These are phyloP conservation scores for Leccinum olivaceopallidum DNA, from an alignment of 768 basidiomycete species.

Conservation along the genomic window DNA sequence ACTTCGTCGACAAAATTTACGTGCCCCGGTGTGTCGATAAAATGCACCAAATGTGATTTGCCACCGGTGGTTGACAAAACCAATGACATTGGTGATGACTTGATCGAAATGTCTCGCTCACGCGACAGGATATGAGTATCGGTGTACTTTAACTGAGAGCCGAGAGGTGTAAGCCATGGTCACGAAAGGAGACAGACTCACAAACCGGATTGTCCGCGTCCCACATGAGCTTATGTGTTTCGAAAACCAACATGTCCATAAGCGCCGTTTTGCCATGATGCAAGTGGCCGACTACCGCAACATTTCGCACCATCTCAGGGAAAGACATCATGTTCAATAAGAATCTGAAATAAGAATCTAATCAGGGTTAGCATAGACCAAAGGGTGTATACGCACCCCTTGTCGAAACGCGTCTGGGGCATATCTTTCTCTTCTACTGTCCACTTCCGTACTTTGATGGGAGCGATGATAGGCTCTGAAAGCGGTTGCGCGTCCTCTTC, in stretches of 20 bases:
- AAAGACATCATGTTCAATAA: conserved; percentile 88
- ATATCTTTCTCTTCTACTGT: conserved; percentile 92
- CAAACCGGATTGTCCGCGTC: conserved; percentile 86
- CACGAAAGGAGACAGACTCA: conserved; percentile 20
- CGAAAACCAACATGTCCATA: conserved; percentile 95
- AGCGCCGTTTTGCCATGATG: conserved; percentile 98
- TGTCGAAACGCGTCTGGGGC: conserved; percentile 97
- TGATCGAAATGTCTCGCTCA: conserved; percentile 89
- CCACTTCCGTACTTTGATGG: conserved; percentile 94
- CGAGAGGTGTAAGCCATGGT: conserved; percentile 23
- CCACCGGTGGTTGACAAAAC: conserved; percentile 81
- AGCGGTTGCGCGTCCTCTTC: conserved; percentile 98
- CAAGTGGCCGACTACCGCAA: conserved; percentile 93
- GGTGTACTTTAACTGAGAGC: conserved; percentile 82
- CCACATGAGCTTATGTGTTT: conserved; percentile 95
- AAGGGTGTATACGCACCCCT: conserved; percentile 59
- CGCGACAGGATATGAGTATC: conserved; percentile 92
- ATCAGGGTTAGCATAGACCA: conserved; percentile 6
- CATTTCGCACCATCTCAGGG: conserved; percentile 94
- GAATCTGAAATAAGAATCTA: conserved; percentile 56
- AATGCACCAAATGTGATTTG: conserved; percentile 91
- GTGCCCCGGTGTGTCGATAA: conserved; percentile 97
- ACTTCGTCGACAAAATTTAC: conserved; percentile 99
- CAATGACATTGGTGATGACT: conserved; percentile 96
- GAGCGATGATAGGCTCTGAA: conserved; percentile 92